phyloP scores from a whole-genome alignment of 2,329 filamentous ascomycete species.

The Helicocarpus griseus region DNA sequence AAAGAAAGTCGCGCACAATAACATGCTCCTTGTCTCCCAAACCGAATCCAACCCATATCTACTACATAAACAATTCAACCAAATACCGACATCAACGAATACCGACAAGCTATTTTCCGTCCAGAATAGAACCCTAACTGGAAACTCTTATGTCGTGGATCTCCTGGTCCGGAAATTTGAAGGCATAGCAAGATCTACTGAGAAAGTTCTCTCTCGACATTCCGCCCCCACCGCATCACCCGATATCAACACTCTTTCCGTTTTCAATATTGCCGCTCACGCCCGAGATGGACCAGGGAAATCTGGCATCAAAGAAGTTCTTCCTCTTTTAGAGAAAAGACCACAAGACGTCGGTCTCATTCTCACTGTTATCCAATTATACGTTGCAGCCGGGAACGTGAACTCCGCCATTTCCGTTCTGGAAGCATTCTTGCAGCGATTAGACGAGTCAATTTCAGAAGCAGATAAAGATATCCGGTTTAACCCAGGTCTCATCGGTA shows the following conservation, averaged over 20 bases:
- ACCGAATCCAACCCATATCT: slow-evolving; percentile 47
- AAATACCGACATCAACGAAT: slow-evolving; percentile 34
- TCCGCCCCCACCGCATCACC: slow-evolving; percentile 41
- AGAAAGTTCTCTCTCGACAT: slow-evolving; percentile 39
- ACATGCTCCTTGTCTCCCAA: slow-evolving; percentile 41
- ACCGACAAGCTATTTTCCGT: slow-evolving; percentile 50
- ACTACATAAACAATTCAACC: slow-evolving; percentile 47
- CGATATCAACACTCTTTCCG: slow-evolving; percentile 47
- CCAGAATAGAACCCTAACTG: slow-evolving; percentile 44
- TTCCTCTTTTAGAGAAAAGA: slow-evolving; percentile 60
- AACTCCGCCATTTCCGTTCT: slow-evolving; percentile 65
- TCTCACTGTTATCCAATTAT: slow-evolving; percentile 72
- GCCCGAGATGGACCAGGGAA: slow-evolving; percentile 55
- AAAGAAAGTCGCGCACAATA: slow-evolving; percentile 51
- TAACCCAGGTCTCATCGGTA: slow-evolving; percentile 73
- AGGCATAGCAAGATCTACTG: slow-evolving; percentile 48
- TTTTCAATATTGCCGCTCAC: slow-evolving; percentile 65
- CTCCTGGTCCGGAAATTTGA: slow-evolving; percentile 52
- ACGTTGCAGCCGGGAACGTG: slow-evolving; percentile 60
- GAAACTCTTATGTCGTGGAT: slow-evolving; percentile 47
- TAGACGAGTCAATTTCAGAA: slow-evolving; percentile 52
- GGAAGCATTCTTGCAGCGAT: slow-evolving; percentile 61
- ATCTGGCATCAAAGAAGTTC: slow-evolving; percentile 58
- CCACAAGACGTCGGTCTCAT: slow-evolving; percentile 72
- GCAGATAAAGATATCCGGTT: slow-evolving; percentile 62